These are phyloP conservation scores for Phytophthora nicotianae DNA, from an alignment of 352 stramenopile species.

Conservation along the genomic window DNA sequence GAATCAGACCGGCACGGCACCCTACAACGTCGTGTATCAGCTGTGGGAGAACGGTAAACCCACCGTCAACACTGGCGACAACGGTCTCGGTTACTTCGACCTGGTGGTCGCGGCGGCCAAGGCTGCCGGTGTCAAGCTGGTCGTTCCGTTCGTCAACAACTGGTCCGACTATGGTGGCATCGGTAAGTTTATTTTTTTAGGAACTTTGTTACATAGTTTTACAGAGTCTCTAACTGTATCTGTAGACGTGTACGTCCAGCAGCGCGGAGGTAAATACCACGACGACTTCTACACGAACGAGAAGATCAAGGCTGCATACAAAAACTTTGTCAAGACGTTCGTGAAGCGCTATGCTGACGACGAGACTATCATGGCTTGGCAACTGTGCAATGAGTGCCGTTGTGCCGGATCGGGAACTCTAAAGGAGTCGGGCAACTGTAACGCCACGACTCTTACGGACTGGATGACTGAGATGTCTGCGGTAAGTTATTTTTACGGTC, in stretches of 20 bases:
- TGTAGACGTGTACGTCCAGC: constrained; percentile 33
- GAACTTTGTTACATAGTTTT: neutral
- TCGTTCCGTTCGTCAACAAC: constrained; percentile 44
- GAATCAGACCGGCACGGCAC: constrained; percentile 15
- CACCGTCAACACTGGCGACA: constrained; percentile 33
- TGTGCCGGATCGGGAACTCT: constrained; percentile 34
- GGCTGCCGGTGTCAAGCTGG: constrained; percentile 39
- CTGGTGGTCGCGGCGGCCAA: constrained; percentile 35
- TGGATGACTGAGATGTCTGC: constrained; percentile 45
- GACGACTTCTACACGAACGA: constrained; percentile 42
- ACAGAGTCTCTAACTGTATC: neutral
- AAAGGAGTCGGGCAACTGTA: constrained; percentile 32
- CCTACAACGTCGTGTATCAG: constrained; percentile 37
- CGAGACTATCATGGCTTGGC: constrained; percentile 37
- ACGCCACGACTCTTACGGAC: constrained; percentile 25
- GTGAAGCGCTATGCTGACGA: constrained; percentile 27
- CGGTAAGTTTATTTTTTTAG: constrained; percentile 16
- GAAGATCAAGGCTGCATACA: constrained; percentile 39
- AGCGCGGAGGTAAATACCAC: constrained; percentile 37
- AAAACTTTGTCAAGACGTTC: constrained; percentile 37
- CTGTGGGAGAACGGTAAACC: constrained; percentile 35
- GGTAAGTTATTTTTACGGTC: constrained; percentile 9
- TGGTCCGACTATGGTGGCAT: constrained; percentile 44
- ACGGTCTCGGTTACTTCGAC: constrained; percentile 43
- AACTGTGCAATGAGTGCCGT: constrained; percentile 35